phyloP scores from a whole-genome alignment of 805 yeast species.

The Blastobotrys americana region DNA sequence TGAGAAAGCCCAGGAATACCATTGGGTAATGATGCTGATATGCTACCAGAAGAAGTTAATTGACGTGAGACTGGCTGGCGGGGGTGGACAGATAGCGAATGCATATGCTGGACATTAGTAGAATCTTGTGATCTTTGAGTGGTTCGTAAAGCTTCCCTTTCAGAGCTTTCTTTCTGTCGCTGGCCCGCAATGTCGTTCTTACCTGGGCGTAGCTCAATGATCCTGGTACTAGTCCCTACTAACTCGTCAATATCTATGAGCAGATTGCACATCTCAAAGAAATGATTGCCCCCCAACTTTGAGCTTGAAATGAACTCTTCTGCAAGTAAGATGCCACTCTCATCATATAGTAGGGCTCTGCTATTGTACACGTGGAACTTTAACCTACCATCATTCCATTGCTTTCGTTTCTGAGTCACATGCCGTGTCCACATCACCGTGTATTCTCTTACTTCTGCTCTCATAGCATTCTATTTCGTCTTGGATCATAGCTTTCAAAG shows the following conservation, averaged over 20 bases:
- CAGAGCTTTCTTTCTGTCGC: too few relatives aligned
- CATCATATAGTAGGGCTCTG: conserved; percentile 27
- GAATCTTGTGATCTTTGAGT: too few relatives aligned
- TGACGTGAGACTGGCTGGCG: too few relatives aligned
- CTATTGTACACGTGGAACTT: conserved; percentile 21
- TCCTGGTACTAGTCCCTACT: conserved; percentile 11
- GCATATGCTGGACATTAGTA: too few relatives aligned
- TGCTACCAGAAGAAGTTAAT: too few relatives aligned
- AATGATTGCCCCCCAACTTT: conserved; percentile 19
- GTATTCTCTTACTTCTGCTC: conserved; percentile 17
- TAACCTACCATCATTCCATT: conserved; percentile 33
- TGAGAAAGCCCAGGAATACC: too few relatives aligned
- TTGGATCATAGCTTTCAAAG: too few relatives aligned
- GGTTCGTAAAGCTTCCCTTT: too few relatives aligned
- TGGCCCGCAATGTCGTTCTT: too few relatives aligned
- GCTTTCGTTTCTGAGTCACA: conserved; percentile 31
- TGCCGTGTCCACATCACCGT: conserved; percentile 31
- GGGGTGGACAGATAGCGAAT: too few relatives aligned
- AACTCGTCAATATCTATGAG: conserved; percentile 24
- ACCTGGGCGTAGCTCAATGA: conserved; percentile 4
- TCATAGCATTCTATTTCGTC: too few relatives aligned
- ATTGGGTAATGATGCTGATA: too few relatives aligned
- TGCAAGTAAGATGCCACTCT: conserved; percentile 20
- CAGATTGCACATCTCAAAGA: conserved; percentile 22
- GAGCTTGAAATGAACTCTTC: background rate